These are phyloP conservation scores for Chimonanthus salicifolius DNA, from an alignment of 164 flowering plant species.

Conservation along the genomic window DNA sequence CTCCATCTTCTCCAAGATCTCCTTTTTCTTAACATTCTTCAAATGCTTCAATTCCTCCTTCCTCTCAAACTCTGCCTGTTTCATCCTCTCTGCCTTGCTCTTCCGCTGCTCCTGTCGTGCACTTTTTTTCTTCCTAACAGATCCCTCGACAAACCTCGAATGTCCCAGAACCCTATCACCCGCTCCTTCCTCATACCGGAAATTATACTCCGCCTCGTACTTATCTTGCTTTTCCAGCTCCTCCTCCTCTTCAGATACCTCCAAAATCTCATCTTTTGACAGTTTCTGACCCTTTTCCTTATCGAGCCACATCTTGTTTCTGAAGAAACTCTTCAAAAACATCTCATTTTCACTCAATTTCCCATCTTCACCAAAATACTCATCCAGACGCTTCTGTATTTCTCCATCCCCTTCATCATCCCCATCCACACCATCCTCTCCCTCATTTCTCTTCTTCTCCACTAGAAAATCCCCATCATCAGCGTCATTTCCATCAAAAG, in stretches of 20 bases:
- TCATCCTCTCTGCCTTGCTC: constrained; percentile 74
- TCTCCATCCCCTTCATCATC: constrained; percentile 14
- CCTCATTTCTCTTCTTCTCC: constrained; percentile 34
- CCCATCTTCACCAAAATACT: constrained; percentile 62
- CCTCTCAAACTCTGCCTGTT: constrained; percentile 55
- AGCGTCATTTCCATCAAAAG: constrained; percentile 31
- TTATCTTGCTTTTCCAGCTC: constrained; percentile 64
- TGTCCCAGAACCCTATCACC: constrained; percentile 74
- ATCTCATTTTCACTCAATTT: constrained; percentile 48
- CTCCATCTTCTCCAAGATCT: constrained; percentile 60
- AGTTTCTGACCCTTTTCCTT: constrained; percentile 24
- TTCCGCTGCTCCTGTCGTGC: constrained; percentile 64
- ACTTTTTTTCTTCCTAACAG: constrained; percentile 75
- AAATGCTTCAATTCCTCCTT: constrained; percentile 85
- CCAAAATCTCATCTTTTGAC: constrained; percentile 30
- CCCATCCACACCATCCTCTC: constrained; percentile 17
- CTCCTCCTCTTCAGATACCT: constrained; percentile 58
- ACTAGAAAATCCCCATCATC: constrained; percentile 46
- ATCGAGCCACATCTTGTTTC: constrained; percentile 59
- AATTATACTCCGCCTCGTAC: constrained; percentile 53
- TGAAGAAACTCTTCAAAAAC: constrained; percentile 62
- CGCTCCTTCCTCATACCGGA: constrained; percentile 61
- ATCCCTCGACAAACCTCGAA: constrained; percentile 56
- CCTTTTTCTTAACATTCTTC: constrained; percentile 91
- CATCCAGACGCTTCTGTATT: constrained; percentile 42